Conservation (phyloP, 2,329 filamentous ascomycete species). For the Aphanoascus verrucosus region DNA sequence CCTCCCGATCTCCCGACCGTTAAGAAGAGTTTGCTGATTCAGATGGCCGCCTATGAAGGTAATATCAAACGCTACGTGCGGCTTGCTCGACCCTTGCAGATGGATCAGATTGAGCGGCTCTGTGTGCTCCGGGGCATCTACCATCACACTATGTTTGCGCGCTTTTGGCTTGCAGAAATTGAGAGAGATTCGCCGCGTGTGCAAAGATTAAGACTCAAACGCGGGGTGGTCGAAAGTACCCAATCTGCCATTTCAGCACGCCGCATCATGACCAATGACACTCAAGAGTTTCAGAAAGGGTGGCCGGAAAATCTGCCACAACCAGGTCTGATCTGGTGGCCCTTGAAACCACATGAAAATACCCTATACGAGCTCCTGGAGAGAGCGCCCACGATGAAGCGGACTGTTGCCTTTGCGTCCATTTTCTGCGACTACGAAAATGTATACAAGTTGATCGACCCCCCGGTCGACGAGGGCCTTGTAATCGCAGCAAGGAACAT, state of each 20-base stretch:
- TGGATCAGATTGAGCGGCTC: conserved; percentile 19
- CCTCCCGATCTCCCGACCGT: conserved; percentile 29
- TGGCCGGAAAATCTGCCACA: background rate
- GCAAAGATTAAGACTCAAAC: background rate
- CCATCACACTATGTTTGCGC: conserved; percentile 30
- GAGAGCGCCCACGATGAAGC: background rate
- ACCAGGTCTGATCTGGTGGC: background rate
- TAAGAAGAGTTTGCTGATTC: conserved; percentile 33
- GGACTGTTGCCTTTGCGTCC: background rate
- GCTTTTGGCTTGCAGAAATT: background rate
- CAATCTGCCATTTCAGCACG: conserved; percentile 8
- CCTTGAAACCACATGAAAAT: background rate
- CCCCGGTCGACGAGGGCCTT: background rate
- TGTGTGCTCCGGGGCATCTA: conserved; percentile 30
- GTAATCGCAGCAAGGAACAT: background rate
- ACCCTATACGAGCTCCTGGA: background rate
- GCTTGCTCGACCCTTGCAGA: conserved; percentile 23
- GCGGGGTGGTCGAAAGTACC: background rate
- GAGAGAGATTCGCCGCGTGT: background rate
- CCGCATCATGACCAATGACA: conserved; percentile 12
- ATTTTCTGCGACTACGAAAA: background rate
- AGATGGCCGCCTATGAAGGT: conserved; percentile 30
- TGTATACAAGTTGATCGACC: background rate
- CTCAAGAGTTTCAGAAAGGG: background rate
- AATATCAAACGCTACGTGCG: conserved; percentile 34